A percentile compares a stretch with the other conserved stretches of the same genome.
Conservation (phyloP, 2,329 filamentous ascomycete genomes). For the Monilinia fructicola region DNA sequence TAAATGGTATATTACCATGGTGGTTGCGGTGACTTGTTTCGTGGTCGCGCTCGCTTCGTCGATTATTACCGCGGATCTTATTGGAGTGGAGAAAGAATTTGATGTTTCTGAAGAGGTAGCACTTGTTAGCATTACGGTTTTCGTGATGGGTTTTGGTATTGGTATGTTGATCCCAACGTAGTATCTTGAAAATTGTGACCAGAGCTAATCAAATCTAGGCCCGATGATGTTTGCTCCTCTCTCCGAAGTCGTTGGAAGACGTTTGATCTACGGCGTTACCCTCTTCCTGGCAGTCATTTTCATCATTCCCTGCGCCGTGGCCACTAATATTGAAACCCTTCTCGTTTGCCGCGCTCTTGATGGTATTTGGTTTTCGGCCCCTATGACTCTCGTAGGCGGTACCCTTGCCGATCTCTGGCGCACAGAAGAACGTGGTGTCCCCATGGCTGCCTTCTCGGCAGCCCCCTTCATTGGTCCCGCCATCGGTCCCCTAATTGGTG, state of each 20-base stretch:
- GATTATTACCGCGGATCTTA: slow-evolving; percentile 76
- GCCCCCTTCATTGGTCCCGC: slow-evolving; percentile 82
- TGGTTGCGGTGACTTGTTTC: slow-evolving; percentile 74
- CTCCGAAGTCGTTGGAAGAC: slow-evolving; percentile 71
- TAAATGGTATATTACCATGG: slow-evolving; percentile 86
- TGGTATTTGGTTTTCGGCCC: slow-evolving; percentile 80
- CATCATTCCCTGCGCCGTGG: slow-evolving; percentile 75
- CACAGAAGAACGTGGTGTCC: slow-evolving; percentile 79
- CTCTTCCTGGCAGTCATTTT: slow-evolving; percentile 67
- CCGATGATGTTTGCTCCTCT: too few species aligned
- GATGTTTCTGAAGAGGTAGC: slow-evolving; percentile 69
- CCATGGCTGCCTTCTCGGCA: slow-evolving; percentile 82
- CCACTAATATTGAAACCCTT: slow-evolving; percentile 73
- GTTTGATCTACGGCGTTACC: slow-evolving; percentile 59
- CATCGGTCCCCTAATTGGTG: slow-evolving; percentile 73
- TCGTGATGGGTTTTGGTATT: slow-evolving; percentile 79
- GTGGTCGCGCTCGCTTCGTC: slow-evolving; percentile 64
- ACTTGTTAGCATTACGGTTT: slow-evolving; percentile 70
- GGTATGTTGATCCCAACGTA: slow-evolving; percentile 46
- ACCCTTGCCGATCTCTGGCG: slow-evolving; percentile 82
- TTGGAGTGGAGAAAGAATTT: slow-evolving; percentile 63
- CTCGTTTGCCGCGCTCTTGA: slow-evolving; percentile 75
- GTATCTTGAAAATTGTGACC: slow-evolving; percentile 24
- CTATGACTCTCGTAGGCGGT: slow-evolving; percentile 83
- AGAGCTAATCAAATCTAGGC: too few species aligned